Evolutionary conservation across 176 grass and related monocot genomes (phyloP), one percentile per base, ranked within the genome.

Genomic region (Eleusine indica): DNA sequence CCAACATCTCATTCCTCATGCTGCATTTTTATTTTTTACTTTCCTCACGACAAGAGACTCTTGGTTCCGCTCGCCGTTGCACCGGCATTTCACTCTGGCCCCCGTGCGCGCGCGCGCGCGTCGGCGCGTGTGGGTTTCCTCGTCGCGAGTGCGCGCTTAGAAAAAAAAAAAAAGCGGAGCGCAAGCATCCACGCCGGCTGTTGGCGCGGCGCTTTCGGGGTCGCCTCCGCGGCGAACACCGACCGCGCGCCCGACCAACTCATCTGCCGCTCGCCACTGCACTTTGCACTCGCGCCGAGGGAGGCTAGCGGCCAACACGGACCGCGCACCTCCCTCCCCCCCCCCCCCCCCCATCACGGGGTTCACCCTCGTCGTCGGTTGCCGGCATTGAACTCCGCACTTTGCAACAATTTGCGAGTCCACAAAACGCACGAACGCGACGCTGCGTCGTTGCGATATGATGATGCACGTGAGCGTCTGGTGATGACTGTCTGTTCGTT

Each of bases 151-250:
- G n/a, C 67, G 39, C 66, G 17, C 12, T 14, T 73, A 56, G 16
- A 47, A 54, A 38, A 17, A n/a, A 25, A 19, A 7, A 49, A 9
- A 15, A 74, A 4, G 44, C 72, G 15, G 7, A 6, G 16, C 28
- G 51, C 71, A 35, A 30, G 48, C 4, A 19, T 16, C 47, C 15
- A 30, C 8, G 8, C 39, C 9, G 54, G 17, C 41, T 13, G 69
- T 18, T 74, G 75, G 28, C 49, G 48, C 69, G 39, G 46, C 75
- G 75, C 81, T 69, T 47, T 88, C 75, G 75, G 75, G 44, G 1
- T 37, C 4, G 22, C 35, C 44, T 19, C 53, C 17, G 38, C 51
- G 22, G 7, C 54, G 6, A 43, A 87, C 21, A n/a, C 62, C 85
- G 65, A 87, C 78, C 54, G 54, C 75, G 25, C 76, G 60, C 69